These are phyloP conservation scores for Penicillium bovifimosum DNA, from an alignment of 495 filamentous ascomycete genomes.

Conservation along the genomic window DNA sequence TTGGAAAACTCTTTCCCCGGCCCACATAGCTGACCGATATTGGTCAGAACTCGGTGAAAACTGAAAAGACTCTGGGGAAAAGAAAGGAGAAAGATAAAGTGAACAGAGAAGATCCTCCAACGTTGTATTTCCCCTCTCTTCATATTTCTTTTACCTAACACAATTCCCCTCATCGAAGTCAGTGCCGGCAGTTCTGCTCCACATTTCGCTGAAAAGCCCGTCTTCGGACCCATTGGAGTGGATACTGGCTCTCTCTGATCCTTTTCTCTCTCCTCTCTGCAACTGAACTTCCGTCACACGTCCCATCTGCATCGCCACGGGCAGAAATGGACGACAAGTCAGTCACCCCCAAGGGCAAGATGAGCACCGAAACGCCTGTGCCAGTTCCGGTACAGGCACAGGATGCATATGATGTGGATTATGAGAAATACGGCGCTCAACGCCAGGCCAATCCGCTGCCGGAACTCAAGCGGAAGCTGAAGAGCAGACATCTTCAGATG, in stretches of 20 bases:
- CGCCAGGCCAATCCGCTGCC: slow-evolving; percentile 38
- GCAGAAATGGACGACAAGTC: slow-evolving; percentile 26
- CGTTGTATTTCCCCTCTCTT: background rate
- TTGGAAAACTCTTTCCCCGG: slow-evolving; percentile 3
- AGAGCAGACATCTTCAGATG: slow-evolving; percentile 67
- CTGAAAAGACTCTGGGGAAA: background rate
- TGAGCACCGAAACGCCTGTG: slow-evolving; percentile 25
- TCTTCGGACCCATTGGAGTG: slow-evolving; percentile 11
- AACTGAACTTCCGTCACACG: background rate
- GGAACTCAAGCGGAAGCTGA: slow-evolving; percentile 55
- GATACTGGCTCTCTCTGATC: slow-evolving; percentile 7
- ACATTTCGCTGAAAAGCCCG: slow-evolving; percentile 7
- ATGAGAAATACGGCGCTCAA: slow-evolving; percentile 39
- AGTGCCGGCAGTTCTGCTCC: slow-evolving; percentile 20
- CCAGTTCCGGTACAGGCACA: slow-evolving; percentile 15
- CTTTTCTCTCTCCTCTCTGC: slow-evolving; percentile 8
- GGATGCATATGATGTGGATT: slow-evolving; percentile 30
- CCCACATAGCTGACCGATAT: background rate
- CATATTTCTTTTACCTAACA: slow-evolving; percentile 27
- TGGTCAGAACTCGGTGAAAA: background rate
- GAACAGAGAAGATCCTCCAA: slow-evolving; percentile 4
- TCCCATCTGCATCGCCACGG: background rate
- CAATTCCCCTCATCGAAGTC: slow-evolving; percentile 13
- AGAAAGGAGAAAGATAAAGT: background rate
- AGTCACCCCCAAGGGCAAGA: slow-evolving; percentile 26